These are phyloP conservation scores for Pythium periplocum DNA, from an alignment of 352 stramenopile genomes.

Conservation along the genomic window DNA sequence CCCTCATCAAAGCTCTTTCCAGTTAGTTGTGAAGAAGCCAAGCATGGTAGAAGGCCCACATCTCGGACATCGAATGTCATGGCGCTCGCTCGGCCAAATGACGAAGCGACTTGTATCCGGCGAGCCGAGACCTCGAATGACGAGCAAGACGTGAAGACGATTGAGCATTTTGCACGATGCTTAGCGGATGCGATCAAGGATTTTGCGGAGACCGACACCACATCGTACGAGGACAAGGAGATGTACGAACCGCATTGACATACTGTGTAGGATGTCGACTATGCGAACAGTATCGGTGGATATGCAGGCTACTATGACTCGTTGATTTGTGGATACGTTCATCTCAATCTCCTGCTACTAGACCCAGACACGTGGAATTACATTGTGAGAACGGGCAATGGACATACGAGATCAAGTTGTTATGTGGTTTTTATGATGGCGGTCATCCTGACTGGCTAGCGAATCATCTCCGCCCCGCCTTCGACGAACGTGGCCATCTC, in stretches of 20 bases:
- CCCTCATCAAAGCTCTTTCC: too few species aligned
- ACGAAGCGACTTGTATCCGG: too few species aligned
- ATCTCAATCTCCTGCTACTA: neutral
- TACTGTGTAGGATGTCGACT: too few species aligned
- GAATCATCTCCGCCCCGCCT: neutral
- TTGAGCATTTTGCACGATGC: neutral
- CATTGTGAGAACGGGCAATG: neutral
- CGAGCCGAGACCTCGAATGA: too few species aligned
- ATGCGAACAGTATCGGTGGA: neutral
- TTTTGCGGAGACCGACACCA: neutral
- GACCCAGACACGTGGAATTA: neutral
- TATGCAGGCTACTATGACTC: neutral
- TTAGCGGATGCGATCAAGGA: slow-evolving; percentile 1
- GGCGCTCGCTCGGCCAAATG: neutral
- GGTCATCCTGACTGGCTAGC: neutral
- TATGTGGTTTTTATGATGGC: neutral
- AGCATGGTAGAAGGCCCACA: neutral
- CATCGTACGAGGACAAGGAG: neutral
- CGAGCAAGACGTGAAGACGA: too few species aligned
- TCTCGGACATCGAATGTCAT: neutral
- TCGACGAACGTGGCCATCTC: neutral
- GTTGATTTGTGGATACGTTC: neutral
- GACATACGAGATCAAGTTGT: neutral
- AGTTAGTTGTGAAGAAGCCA: too few species aligned
- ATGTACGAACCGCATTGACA: neutral